These are phyloP conservation scores for Phytopythium helicoides DNA, from an alignment of 352 stramenopile species.

Conservation along the genomic window DNA sequence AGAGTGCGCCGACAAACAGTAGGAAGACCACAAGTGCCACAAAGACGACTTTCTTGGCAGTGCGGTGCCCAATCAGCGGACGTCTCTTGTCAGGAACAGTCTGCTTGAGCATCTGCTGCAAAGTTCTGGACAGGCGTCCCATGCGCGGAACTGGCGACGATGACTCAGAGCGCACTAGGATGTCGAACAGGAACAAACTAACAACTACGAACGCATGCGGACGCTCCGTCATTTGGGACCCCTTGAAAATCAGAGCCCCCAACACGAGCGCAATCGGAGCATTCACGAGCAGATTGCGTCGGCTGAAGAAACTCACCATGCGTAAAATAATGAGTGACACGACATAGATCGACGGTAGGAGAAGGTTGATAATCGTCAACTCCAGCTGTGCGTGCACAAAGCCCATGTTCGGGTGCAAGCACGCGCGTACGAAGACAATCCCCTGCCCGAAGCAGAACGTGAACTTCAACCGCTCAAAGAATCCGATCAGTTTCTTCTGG, in stretches of 20 bases:
- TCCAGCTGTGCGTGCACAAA: slow-evolving; percentile 87
- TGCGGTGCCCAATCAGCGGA: slow-evolving; percentile 45
- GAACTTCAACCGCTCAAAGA: slow-evolving; percentile 82
- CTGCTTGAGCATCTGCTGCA: slow-evolving; percentile 68
- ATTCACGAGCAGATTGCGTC: slow-evolving; percentile 40
- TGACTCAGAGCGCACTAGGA: slow-evolving; percentile 53
- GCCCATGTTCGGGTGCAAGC: slow-evolving; percentile 78
- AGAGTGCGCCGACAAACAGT: slow-evolving; percentile 65
- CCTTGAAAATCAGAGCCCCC: slow-evolving; percentile 48
- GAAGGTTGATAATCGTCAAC: slow-evolving; percentile 87
- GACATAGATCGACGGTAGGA: slow-evolving; percentile 85
- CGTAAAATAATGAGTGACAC: slow-evolving; percentile 78
- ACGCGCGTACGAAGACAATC: slow-evolving; percentile 79
- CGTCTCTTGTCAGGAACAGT: slow-evolving; percentile 40
- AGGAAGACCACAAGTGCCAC: slow-evolving; percentile 59
- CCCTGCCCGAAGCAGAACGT: slow-evolving; percentile 76
- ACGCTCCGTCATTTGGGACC: slow-evolving; percentile 76
- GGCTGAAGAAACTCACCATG: slow-evolving; percentile 60
- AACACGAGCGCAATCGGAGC: slow-evolving; percentile 50
- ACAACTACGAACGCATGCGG: slow-evolving; percentile 76
- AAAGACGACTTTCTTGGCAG: slow-evolving; percentile 66
- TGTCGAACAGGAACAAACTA: slow-evolving; percentile 74
- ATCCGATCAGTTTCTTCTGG: slow-evolving; percentile 56
- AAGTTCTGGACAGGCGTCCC: slow-evolving; percentile 30
- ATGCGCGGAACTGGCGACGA: slow-evolving; percentile 50